phyloP scores from a whole-genome alignment of 2,329 filamentous ascomycete genomes.

The Scedosporium aurantiacum region DNA sequence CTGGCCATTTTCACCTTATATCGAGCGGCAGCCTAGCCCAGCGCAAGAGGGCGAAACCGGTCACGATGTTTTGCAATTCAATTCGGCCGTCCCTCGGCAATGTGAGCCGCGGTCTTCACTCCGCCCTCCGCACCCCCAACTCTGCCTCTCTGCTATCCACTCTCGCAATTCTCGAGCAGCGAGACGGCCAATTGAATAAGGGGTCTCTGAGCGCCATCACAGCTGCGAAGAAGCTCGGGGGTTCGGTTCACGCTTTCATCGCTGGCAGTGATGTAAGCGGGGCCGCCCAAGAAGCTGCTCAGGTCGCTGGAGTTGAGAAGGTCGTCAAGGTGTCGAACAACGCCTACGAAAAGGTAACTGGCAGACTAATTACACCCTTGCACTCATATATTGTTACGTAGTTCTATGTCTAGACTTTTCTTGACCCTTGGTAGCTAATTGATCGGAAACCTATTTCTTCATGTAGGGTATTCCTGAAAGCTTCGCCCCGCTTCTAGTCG shows the following conservation, averaged over 20 bases:
- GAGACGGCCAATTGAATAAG: conserved; percentile 73
- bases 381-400: background rate
- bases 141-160: conserved; percentile 61
- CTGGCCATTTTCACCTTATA: background rate
- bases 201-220: conserved; percentile 77
- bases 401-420: background rate
- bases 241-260: conserved; percentile 74
- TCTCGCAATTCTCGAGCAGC: conserved; percentile 84
- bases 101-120: background rate
- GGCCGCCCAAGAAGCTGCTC: conserved; percentile 74
- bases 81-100: conserved; percentile 4
- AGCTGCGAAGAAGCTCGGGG: conserved; percentile 78
- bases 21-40: background rate
- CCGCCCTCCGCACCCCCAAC: background rate
- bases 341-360: conserved; percentile 76
- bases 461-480: conserved; percentile 77
- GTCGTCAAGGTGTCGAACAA: conserved; percentile 79
- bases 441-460: conserved; percentile 1
- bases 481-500: conserved; percentile 82
- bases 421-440: background rate
- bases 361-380: conserved; percentile 1
- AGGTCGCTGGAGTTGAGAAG: conserved; percentile 85
- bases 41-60: background rate
- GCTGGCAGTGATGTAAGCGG: conserved; percentile 68
- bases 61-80: background rate